Base-by-base conservation (phyloP, 2,329 filamentous ascomycete genomes). In the Cladophialophora chaetospira region DNA sequence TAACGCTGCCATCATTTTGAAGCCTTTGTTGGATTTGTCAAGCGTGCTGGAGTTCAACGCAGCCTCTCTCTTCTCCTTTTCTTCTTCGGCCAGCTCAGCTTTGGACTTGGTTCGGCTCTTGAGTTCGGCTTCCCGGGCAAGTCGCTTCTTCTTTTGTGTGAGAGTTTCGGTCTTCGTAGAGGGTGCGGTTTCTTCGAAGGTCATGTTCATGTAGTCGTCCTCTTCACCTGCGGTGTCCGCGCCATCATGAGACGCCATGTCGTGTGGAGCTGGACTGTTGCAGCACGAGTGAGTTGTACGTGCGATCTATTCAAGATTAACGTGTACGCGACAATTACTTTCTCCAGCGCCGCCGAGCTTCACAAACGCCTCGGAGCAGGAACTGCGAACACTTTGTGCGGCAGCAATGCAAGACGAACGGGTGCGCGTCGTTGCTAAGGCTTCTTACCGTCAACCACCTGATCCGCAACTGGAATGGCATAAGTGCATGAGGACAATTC, bases 131-230 rank as follows among this genome's bases (percentile, higher is more conserved):
- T 88, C 88, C 53, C 87, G 85, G 73, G 62, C 57, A 49, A 62
- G 82, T 66, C 79, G 80, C 65, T 79, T 77, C 25, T 81, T 74
- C 5, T 79, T 78, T 67, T 88, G 84, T 1, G 85, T 77, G 19
- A 84, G 83, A 9, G 85, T 86, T 70, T 88, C 85, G 62, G 80
- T 81, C 54, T 76, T 72, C 28, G 69, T 68, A 5, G 73, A 68
- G 19, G 60, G 52, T 15, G 72, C 72, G 0, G 83, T 80, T 54
- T 96, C 89, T 15, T 83, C 80, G 70, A 99, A 92, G 11, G 86
- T 81, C 93, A 99, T 97, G 66, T 87, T 91, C 88, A 99, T 95
- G 79, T 99, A 97, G 73, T 99, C 94, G 63, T 97, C 91, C 62
- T 91, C 89, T 5, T 90, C 88, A 9, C 10, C 44, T 38, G 33